Evolutionary conservation across 75 land plant genomes (phyloP).

Genomic region (Pinus tabuliformis): DNA sequence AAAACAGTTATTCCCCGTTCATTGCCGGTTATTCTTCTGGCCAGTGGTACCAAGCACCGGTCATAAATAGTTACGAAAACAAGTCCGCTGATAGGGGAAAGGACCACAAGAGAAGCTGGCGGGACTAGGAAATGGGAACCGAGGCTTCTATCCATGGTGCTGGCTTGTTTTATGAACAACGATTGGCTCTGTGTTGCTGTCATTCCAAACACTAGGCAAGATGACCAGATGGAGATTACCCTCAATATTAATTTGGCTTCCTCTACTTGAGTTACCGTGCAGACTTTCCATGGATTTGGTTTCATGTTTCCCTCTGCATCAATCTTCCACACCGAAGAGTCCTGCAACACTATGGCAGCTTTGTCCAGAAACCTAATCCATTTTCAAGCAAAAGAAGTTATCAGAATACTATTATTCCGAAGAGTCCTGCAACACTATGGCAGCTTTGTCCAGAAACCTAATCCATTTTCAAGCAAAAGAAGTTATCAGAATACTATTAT

Average conservation of each 20-base stretch:
- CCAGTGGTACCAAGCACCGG: constrained; percentile 24
- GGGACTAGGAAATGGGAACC: constrained; percentile 20
- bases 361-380: constrained; percentile 25
- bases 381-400: neutral
- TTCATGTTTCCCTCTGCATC: neutral
- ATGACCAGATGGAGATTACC: constrained; percentile 37
- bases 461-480: neutral
- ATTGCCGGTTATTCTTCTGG: constrained; percentile 9
- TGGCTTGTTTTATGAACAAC: constrained; percentile 29
- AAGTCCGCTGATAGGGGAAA: constrained; percentile 15
- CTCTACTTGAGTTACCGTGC: constrained; percentile 48
- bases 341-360: constrained; percentile 17
- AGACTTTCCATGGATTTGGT: constrained; percentile 26
- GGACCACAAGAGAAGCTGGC: constrained; percentile 30
- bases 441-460: constrained; percentile 35
- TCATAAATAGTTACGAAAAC: constrained; percentile 28
- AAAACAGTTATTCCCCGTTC: constrained; percentile 19
- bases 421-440: constrained; percentile 5
- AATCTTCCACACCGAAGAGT: neutral
- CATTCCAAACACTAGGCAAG: constrained; percentile 11
- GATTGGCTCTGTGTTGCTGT: constrained; percentile 21
- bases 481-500: neutral
- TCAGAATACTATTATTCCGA: neutral
- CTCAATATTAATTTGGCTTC: constrained; percentile 33
- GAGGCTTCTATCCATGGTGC: constrained; percentile 26